Percentiles rank a stretch among this genome's conserved stretches.
Conservation (phyloP, 495 filamentous ascomycete genomes). For the Penicillium roqueforti region DNA sequence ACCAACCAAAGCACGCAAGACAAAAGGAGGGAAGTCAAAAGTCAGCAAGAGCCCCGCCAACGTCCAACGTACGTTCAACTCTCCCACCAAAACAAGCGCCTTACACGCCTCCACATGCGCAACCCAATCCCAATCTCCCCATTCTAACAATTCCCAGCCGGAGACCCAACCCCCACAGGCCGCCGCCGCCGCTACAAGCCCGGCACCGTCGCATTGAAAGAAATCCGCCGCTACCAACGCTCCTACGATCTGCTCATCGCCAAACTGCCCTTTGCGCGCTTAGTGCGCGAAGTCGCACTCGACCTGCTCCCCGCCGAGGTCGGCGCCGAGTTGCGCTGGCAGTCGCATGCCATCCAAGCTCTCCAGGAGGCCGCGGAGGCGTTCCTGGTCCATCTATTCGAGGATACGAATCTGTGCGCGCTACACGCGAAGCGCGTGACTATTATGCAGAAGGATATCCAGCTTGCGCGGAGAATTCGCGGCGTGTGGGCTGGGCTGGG, state of each 20-base stretch:
- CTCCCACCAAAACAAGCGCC: not conserved
- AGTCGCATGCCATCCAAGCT: constrained; percentile 84
- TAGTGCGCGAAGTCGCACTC: constrained; percentile 85
- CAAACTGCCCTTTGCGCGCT: constrained; percentile 81
- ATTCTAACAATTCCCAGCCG: constrained; percentile 46
- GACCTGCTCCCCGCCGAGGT: constrained; percentile 46
- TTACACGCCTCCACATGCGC: not conserved
- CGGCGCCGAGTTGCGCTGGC: constrained; percentile 72
- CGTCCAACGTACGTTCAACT: constrained; percentile 38
- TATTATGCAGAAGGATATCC: constrained; percentile 97
- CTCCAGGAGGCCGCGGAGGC: constrained; percentile 91
- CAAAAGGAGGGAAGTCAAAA: constrained; percentile 12
- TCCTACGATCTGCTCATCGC: constrained; percentile 73
- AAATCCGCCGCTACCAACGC: constrained; percentile 82
- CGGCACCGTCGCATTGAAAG: constrained; percentile 76
- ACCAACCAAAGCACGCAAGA: constrained; percentile 18
- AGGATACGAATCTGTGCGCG: constrained; percentile 92
- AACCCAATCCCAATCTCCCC: not conserved
- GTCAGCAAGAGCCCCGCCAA: constrained; percentile 25
- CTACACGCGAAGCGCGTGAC: constrained; percentile 95
- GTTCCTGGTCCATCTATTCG: constrained; percentile 89
- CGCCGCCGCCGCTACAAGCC: constrained; percentile 72
- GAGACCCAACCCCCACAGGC: constrained; percentile 62
- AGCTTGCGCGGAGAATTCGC: constrained; percentile 80
- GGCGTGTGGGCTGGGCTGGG: constrained; percentile 63